phyloP scores from a whole-genome alignment of 441 rosid species.

The Euphorbia celastroides region DNA sequence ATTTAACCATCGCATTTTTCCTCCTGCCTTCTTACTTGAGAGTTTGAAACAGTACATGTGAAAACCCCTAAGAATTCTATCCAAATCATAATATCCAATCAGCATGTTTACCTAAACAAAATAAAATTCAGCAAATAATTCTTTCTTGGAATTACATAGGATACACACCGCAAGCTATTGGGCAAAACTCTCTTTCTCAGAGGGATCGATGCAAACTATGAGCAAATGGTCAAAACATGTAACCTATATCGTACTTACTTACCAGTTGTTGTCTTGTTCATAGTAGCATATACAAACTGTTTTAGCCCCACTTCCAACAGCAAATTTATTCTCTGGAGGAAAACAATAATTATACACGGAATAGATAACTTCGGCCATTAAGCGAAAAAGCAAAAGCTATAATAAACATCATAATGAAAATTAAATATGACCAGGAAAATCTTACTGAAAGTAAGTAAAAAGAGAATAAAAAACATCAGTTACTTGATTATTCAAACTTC shows the following conservation, averaged over 20 bases:
- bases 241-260: conserved; percentile 37
- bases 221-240: background rate
- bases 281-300: conserved; percentile 96
- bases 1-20: no score
- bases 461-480: background rate
- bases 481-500: background rate
- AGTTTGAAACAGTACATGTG: no score
- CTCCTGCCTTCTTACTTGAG: no score
- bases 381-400: background rate
- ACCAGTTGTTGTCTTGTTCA: conserved; percentile 98
- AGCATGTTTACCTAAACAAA: background rate
- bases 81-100: background rate
- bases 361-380: background rate
- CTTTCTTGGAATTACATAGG: background rate
- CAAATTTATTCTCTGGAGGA: conserved; percentile 84
- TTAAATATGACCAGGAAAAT: background rate
- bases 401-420: background rate
- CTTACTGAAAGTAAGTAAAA: background rate
- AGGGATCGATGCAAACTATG: conserved; percentile 3
- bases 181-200: background rate
- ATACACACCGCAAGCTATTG: background rate
- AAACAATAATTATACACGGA: background rate
- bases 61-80: background rate
- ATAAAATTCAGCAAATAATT: conserved; percentile 3
- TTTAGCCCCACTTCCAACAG: conserved; percentile 99